phyloP scores from a whole-genome alignment of 495 filamentous ascomycete species.

The Bombardia bombarda region DNA sequence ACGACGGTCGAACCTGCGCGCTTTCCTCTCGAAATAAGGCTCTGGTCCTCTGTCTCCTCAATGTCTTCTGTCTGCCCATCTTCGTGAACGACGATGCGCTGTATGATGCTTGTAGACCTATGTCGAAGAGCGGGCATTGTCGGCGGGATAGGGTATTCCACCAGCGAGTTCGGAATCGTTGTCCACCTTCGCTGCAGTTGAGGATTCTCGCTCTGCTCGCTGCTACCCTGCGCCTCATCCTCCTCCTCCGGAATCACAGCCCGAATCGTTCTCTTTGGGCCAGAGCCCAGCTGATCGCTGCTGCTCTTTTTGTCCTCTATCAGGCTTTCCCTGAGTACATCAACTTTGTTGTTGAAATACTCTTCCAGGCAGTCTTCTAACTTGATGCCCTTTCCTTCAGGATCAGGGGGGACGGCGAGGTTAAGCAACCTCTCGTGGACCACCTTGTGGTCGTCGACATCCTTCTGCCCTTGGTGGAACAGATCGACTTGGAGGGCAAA shows the following conservation, averaged over 20 bases:
- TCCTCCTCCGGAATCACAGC: slow-evolving; percentile 27
- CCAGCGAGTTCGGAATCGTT: slow-evolving; percentile 15
- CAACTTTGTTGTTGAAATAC: slow-evolving; percentile 92
- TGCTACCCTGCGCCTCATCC: slow-evolving; percentile 4
- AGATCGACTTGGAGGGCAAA: slow-evolving; percentile 92
- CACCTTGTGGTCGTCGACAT: slow-evolving; percentile 83
- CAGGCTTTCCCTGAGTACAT: slow-evolving; percentile 65
- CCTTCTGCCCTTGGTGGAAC: slow-evolving; percentile 81
- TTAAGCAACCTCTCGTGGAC: slow-evolving; percentile 89
- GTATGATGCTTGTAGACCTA: slow-evolving; percentile 43
- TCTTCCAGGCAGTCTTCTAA: slow-evolving; percentile 86
- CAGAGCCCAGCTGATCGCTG: too few relatives aligned
- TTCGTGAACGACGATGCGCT: slow-evolving; percentile 36
- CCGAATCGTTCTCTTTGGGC: slow-evolving; percentile 28
- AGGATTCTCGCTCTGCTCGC: slow-evolving; percentile 4
- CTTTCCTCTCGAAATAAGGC: slow-evolving; percentile 29
- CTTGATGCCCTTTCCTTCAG: slow-evolving; percentile 56
- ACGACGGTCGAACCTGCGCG: slow-evolving; percentile 45
- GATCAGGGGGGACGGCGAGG: slow-evolving; percentile 66
- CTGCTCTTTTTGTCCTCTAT: neutral
- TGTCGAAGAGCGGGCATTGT: slow-evolving; percentile 13
- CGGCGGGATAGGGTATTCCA: slow-evolving; percentile 14
- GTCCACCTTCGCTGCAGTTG: slow-evolving; percentile 24
- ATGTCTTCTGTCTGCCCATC: slow-evolving; percentile 20
- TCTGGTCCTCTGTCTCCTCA: slow-evolving; percentile 21